Conservation (phyloP, 805 yeast species). For the Ogataea naganishii region DNA sequence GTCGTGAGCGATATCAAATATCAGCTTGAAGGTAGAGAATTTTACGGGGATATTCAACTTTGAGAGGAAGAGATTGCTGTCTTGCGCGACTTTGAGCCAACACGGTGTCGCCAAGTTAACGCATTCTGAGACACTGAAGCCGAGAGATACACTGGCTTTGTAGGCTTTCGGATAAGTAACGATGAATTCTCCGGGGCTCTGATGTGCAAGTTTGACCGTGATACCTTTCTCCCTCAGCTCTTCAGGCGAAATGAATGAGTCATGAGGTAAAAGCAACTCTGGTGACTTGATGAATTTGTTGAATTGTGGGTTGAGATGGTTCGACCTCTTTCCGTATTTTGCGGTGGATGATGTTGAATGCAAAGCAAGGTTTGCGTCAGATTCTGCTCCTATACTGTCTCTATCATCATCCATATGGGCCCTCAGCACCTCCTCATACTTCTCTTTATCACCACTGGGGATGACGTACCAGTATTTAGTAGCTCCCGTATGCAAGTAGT, state of each 20-base stretch:
- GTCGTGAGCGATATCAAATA: constrained; percentile 36
- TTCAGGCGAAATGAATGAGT: constrained; percentile 41
- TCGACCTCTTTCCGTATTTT: too few relatives aligned
- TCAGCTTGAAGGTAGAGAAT: constrained; percentile 40
- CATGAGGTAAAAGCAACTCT: constrained; percentile 35
- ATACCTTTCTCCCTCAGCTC: constrained; percentile 41
- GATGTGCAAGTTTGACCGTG: constrained; percentile 36
- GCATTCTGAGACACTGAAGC: constrained; percentile 47
- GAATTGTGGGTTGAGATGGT: too few relatives aligned
- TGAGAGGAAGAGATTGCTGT: constrained; percentile 42
- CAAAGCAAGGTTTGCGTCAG: too few relatives aligned
- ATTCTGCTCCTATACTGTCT: too few relatives aligned
- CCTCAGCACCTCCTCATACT: constrained; percentile 37
- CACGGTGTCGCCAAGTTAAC: constrained; percentile 46
- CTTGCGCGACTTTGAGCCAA: constrained; percentile 45
- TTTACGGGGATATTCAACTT: constrained; percentile 41
- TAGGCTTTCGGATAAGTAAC: constrained; percentile 50
- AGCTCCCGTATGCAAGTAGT: constrained; percentile 49
- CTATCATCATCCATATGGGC: too few relatives aligned
- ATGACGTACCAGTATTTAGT: constrained; percentile 53
- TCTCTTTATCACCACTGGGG: constrained; percentile 44
- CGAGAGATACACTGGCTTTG: constrained; percentile 42
- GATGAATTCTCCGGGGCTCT: constrained; percentile 53
- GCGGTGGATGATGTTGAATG: too few relatives aligned
- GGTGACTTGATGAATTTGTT: too few relatives aligned